Evolutionary conservation across 2,329 filamentous ascomycete species (phyloP), one percentile per base, ranked within the genome.

Genomic region (Calonectria crousiana): DNA sequence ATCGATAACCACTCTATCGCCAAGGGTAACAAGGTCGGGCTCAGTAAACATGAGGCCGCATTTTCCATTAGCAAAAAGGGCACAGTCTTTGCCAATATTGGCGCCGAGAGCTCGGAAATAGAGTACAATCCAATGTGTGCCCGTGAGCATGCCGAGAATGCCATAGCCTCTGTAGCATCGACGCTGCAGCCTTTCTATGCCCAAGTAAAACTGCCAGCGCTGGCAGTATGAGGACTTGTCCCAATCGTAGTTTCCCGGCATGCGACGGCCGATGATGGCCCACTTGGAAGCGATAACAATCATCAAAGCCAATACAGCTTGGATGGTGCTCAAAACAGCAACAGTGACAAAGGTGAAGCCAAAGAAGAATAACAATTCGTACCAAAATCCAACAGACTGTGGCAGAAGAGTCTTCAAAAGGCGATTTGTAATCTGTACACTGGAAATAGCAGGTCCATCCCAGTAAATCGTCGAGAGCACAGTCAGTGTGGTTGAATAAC

Each of bases 141-240:
- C 89, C 0, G 89, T 90, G 2, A 91, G 80, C 77, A 91, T 83
- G 18, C 88, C 87, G 1, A 91, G 82, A 23, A 92, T 83, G 20
- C 90, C 90, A 32, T 87, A 79, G 1, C 87, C 86, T 4, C 86
- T 86, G 76, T 88, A 90, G 79, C 89, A 90, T 51, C 86, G 82
- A 11, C 87, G 84, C 2, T 89, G 86, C 4, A 91, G 80, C 23
- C 85, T 85, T 82, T 91, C 89, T 47, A 90, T 85, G 36, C 85
- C 85, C 4, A 91, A 83, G 78, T 89, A 89, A 11, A 91, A 78
- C 78, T 91, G 89, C 89, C 90, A 91, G 41, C 89, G 87, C 77
- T 91, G 90, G 81, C 89, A 91, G 82, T 91, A 91, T 20, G 85
- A 84, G 26, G 84, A 87, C 80, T 88, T 88, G 78, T 91, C 90